These are phyloP conservation scores for Aureobasidium sp. DNA, from an alignment of 2,329 filamentous ascomycete genomes.

Conservation along the genomic window DNA sequence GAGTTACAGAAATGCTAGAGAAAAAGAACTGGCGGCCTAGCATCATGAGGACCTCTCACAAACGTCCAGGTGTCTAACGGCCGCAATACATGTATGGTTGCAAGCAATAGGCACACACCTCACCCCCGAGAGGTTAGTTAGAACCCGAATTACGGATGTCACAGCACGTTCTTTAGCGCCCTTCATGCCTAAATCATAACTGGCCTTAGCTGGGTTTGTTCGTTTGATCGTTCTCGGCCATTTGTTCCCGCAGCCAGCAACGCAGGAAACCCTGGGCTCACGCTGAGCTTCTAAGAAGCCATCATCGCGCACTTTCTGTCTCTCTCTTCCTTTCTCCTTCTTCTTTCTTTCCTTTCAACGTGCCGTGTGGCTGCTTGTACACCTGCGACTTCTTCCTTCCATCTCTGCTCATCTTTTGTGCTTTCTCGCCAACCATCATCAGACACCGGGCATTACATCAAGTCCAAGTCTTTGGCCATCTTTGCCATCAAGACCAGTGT, in stretches of 20 bases:
- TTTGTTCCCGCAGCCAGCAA: conserved; percentile 11
- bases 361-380: not conserved
- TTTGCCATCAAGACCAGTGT: not conserved
- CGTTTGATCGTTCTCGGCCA: conserved; percentile 15
- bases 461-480: not conserved
- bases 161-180: conserved; percentile 12
- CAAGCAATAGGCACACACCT: not conserved
- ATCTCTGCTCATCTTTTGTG: not conserved
- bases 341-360: conserved; percentile 7
- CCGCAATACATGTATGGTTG: not conserved
- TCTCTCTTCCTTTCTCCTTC: conserved; percentile 1
- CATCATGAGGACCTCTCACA: not conserved
- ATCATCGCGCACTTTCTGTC: conserved; percentile 8
- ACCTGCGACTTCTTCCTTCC: not conserved
- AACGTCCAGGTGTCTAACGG: not conserved
- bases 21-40: not conserved
- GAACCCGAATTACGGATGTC: conserved; percentile 9
- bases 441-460: not conserved
- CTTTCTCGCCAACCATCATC: not conserved
- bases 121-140: conserved; percentile 1
- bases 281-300: conserved; percentile 9
- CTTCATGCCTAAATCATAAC: conserved; percentile 12
- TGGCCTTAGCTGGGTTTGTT: conserved; percentile 13
- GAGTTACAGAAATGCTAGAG: not conserved
- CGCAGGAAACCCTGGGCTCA: conserved; percentile 12